Evolutionary conservation across 225 moss, liverwort and hornwort species (phyloP), one percentile per base, ranked within the genome.

Genomic region (Sphagnum contortum): DNA sequence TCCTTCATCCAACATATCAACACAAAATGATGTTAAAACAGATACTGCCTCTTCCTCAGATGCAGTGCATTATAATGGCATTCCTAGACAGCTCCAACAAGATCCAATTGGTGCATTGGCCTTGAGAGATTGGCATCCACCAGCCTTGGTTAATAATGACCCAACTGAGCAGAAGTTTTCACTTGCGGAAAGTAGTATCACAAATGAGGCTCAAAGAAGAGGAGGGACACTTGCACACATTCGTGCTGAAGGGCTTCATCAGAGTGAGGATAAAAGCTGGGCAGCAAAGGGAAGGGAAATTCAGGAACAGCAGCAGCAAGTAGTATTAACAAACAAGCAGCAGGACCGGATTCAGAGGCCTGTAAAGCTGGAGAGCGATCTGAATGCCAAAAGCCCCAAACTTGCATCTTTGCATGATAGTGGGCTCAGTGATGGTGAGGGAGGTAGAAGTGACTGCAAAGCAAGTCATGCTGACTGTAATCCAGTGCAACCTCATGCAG

Each of bases 371-470:
- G 73, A 78, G 60, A 48, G 47, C 46, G 45, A 61, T 45, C 29
- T 29, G 29, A 29, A 29, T 29, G 29, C 29, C 29, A 29, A 29
- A 29, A 73, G 74, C 56, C 57, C 57, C 44, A 72, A 70, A 71
- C 54, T 65, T 55, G 66, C 64, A 11, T 47, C 48, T 45, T 47
- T 72, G 57, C 59, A 59, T 48, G 69, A 65, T 57, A 79, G 55
- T 56, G 62, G 65, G 62, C 62, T 78, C 51, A 74, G 60, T 63
- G 55, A 78, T 55, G 69, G 52, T 78, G 64, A 68, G 12, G 62
- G 72, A 62, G 64, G 48, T 58, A 70, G 73, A 65, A 65, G 71
- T 57, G 67, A 47, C 55, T 69, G 76, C 68, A 29, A 29, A 29
- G 29, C 29, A 29, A 29, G 0, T 29, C 29, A 29, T 29, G 29